Percentiles rank a stretch among this genome's conserved stretches.
Conservation (phyloP, 2,329 filamentous ascomycete genomes). For the Beauveria asiatica region DNA sequence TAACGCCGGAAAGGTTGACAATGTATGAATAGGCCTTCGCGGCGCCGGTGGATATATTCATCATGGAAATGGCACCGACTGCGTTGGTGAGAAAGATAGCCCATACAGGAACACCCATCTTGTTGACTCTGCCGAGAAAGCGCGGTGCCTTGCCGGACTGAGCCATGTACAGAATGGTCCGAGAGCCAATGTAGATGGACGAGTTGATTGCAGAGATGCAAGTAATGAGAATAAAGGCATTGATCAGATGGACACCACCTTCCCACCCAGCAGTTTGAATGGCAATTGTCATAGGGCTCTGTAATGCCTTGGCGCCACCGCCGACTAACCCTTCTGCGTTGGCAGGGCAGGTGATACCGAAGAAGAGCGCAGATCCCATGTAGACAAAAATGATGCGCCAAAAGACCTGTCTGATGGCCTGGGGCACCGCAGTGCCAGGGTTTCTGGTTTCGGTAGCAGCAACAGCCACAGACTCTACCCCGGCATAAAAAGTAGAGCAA, state of each 20-base stretch:
- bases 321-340: constrained; percentile 49
- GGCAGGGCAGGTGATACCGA: constrained; percentile 64
- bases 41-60: constrained; percentile 62
- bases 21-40: constrained; percentile 59
- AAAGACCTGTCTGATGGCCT: constrained; percentile 52
- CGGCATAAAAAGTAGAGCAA: constrained; percentile 63
- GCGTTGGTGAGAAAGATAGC: constrained; percentile 61
- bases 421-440: constrained; percentile 45
- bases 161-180: constrained; percentile 69
- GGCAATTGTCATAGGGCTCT: constrained; percentile 66
- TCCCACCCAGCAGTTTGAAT: constrained; percentile 67
- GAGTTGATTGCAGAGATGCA: constrained; percentile 65
- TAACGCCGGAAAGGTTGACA: constrained; percentile 60
- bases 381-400: constrained; percentile 55
- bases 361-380: constrained; percentile 66
- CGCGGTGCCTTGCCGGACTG: constrained; percentile 62
- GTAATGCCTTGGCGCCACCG: constrained; percentile 48
- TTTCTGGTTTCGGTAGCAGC: constrained; percentile 54
- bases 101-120: constrained; percentile 51
- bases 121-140: constrained; percentile 60
- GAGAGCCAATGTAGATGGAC: constrained; percentile 68
- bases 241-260: constrained; percentile 66
- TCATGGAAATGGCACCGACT: constrained; percentile 64
- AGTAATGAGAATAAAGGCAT: constrained; percentile 67
- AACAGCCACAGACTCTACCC: constrained; percentile 55